Percentiles rank a stretch among this genome's conserved stretches.
Conservation (phyloP, 257 asterid species). For the Paraleonurus japonicus region DNA sequence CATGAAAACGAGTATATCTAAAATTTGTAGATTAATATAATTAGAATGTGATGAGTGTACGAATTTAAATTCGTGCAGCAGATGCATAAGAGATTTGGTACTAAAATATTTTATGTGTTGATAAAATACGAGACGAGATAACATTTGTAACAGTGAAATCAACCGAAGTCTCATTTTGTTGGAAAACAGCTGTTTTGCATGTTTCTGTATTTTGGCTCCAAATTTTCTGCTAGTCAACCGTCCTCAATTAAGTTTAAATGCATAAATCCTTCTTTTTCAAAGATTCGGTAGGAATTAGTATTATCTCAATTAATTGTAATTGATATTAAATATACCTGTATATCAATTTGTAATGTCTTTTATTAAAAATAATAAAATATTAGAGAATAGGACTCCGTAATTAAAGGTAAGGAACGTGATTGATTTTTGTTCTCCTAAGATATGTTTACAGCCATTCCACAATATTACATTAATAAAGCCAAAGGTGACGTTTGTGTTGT, state of each 20-base stretch:
- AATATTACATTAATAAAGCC: too few species aligned
- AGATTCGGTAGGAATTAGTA: neutral
- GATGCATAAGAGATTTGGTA: too few species aligned
- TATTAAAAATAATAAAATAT: too few species aligned
- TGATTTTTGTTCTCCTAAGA: neutral
- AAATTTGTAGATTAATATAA: too few species aligned
- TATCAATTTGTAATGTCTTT: too few species aligned
- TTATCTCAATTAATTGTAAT: neutral
- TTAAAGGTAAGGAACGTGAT: neutral
- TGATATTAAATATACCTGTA: too few species aligned
- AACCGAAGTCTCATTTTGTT: neutral
- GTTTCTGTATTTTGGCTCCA: neutral
- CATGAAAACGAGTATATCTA: too few species aligned
- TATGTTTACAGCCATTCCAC: too few species aligned
- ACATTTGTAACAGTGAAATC: neutral
- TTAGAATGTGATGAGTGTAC: too few species aligned
- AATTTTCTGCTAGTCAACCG: neutral
- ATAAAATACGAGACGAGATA: too few species aligned
- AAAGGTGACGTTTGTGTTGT: neutral
- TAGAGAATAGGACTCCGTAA: neutral
- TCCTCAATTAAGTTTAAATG: neutral
- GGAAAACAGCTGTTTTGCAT: conserved; percentile 26
- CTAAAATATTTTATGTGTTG: too few species aligned
- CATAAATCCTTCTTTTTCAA: neutral
- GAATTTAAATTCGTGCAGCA: too few species aligned